Conservation (phyloP, 2,329 filamentous ascomycete species). For the Arthroderma sp. region DNA sequence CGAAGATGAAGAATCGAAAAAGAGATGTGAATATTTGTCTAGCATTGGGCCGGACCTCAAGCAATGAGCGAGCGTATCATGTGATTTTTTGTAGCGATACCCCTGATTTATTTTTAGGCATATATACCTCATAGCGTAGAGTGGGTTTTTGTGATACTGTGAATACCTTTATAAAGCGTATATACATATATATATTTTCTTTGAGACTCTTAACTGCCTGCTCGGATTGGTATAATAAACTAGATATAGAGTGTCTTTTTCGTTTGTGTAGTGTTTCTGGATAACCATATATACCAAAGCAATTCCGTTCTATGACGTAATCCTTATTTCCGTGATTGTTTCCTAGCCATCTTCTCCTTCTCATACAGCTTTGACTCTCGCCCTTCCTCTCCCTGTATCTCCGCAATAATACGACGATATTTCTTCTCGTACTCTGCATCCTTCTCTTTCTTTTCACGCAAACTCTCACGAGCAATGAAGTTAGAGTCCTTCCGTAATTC, state of each 20-base stretch:
- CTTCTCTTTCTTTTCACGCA: conserved; percentile 83
- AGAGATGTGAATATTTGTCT: conserved; percentile 39
- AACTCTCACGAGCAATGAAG: conserved; percentile 82
- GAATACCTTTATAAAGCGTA: neutral
- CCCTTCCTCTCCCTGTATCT: conserved; percentile 93
- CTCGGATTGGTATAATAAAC: neutral
- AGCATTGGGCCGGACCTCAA: conserved; percentile 38
- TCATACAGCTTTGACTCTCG: conserved; percentile 79
- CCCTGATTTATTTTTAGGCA: neutral
- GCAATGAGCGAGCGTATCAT: conserved; percentile 29
- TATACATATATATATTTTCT: neutral
- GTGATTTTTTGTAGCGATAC: neutral
- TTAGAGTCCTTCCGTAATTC: conserved; percentile 91
- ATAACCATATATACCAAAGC: neutral
- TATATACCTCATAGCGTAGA: neutral
- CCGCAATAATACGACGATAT: conserved; percentile 78
- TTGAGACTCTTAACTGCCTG: neutral
- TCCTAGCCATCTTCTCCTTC: conserved; percentile 65
- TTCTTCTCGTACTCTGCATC: conserved; percentile 94
- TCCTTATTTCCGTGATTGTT: conserved; percentile 22
- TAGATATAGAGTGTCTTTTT: neutral
- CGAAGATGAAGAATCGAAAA: conserved; percentile 29
- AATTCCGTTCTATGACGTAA: neutral
- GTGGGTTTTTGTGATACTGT: neutral
- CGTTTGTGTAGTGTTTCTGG: neutral